A percentile compares a stretch with the other conserved stretches of the same genome.
Evolutionary conservation across 495 filamentous ascomycete species (phyloP).

Genomic region (Melanomma pulvis-pyrius): DNA sequence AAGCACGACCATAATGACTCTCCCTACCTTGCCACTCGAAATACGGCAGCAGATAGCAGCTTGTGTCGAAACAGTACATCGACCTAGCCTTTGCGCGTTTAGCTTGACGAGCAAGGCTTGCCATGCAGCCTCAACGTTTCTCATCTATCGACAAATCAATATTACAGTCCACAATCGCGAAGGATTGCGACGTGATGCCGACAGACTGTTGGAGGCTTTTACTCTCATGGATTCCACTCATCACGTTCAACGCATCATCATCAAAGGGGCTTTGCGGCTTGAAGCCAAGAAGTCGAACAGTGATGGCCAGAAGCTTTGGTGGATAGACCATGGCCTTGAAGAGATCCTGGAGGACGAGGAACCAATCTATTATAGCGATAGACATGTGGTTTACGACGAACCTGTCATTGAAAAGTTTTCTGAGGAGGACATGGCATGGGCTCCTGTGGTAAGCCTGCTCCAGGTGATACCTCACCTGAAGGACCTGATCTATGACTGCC

Average conservation of each 20-base stretch:
- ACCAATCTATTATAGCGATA: background rate
- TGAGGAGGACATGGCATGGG: conserved; percentile 30
- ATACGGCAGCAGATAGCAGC: conserved; percentile 21
- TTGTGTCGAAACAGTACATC: conserved; percentile 23
- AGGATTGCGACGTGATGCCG: conserved; percentile 15
- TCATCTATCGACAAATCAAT: conserved; percentile 18
- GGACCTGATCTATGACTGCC: conserved; percentile 25
- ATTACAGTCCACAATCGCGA: conserved; percentile 19
- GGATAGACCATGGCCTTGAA: conserved; percentile 12
- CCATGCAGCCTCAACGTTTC: conserved; percentile 16
- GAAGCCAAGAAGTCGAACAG: conserved; percentile 18
- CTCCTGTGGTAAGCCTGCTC: conserved; percentile 25
- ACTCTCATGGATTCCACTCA: conserved; percentile 20
- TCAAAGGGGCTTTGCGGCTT: conserved; percentile 21
- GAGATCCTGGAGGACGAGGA: conserved; percentile 27
- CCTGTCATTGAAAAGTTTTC: conserved; percentile 26
- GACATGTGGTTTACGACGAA: conserved; percentile 23
- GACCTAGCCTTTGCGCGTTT: conserved; percentile 23
- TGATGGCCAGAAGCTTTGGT: background rate
- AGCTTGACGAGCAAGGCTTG: conserved; percentile 27
- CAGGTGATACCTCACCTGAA: conserved; percentile 12
- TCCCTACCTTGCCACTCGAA: conserved; percentile 17
- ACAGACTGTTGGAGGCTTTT: conserved; percentile 21
- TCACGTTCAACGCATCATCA: conserved; percentile 22
- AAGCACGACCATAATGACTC: conserved; percentile 11